Base-by-base conservation (phyloP, 139 green algal genomes). In the Mychonastes homosphaera region DNA sequence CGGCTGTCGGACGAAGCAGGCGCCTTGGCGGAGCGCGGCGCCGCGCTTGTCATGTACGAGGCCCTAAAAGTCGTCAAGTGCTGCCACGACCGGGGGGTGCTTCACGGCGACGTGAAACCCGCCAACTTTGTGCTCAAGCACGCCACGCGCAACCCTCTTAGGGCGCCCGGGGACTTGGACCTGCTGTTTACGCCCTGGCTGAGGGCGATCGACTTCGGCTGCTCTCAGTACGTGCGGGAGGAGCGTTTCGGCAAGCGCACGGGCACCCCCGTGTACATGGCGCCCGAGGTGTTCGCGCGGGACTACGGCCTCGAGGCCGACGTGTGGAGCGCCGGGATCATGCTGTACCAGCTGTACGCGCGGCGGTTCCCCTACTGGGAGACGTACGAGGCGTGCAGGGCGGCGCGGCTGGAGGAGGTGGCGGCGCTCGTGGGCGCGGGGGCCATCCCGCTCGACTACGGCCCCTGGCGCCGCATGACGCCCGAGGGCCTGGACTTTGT, bases 261-360 rank as follows among this genome's bases (percentile, higher is more conserved):
- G 0, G 85, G 85, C 24, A 91, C 81, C 13, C 83, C 84, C 19
- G 71, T 89, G 27, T 94, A 87, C 74, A 87, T 93, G 73, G 75
- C 86, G 1, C 86, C 86, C 1, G 86, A 94, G 64, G 75, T 93
- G n/a, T 87, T 91, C 52, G 55, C 76, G 58, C 66, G 78, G 0
- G 71, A 78, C 53, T 92, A 88, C 62, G 70, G 75, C 16, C 57
- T 63, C 16, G 67, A 88, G 61, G 79, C 73, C 13, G 86, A 94
- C 71, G 69, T 93, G 54, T 92, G 86, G 86, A 79, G 68, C 27
- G 39, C 84, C 13, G 86, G 85, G 53, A 81, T 93, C 40, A 79
- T 90, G 56, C 64, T 89, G 23, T 93, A 93, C 40, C 75, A 81
- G 67, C 72, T 86, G 29, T 69, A 70, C 18, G 65, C 70, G 28